Conservation (phyloP, 352 stramenopile species). For the Phytophthora sp. region DNA sequence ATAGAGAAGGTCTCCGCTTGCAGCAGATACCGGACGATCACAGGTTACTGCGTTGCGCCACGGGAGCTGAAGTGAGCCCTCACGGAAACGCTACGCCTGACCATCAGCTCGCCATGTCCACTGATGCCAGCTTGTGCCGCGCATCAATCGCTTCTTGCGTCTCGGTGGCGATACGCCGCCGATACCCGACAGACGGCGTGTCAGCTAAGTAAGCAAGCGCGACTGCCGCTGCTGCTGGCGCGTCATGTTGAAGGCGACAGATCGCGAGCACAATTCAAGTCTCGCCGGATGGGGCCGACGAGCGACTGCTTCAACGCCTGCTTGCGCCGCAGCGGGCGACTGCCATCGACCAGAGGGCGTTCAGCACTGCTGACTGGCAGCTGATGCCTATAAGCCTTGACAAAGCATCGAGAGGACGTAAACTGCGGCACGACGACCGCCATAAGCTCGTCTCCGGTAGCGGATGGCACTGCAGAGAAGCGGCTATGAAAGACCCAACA, state of each 20-base stretch:
- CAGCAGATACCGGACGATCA: slow-evolving; percentile 20
- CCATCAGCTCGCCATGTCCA: not conserved
- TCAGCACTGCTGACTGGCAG: slow-evolving; percentile 8
- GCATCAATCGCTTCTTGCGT: not conserved
- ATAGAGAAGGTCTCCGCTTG: slow-evolving; percentile 9
- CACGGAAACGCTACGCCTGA: too few species aligned
- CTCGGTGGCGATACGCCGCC: not conserved
- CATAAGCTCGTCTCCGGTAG: slow-evolving; percentile 8
- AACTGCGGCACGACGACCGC: slow-evolving; percentile 21
- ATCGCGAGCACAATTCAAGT: slow-evolving; percentile 16
- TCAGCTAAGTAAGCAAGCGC: slow-evolving; percentile 8
- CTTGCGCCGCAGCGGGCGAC: not conserved
- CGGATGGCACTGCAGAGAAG: slow-evolving; percentile 20
- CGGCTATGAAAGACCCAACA: not conserved
- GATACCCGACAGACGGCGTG: not conserved
- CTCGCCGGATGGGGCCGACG: not conserved
- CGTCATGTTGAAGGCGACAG: slow-evolving; percentile 24
- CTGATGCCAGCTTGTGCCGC: not conserved
- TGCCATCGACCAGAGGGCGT: slow-evolving; percentile 14
- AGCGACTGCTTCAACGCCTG: slow-evolving; percentile 12
- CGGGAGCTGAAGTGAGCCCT: not conserved
- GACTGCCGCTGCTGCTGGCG: not conserved
- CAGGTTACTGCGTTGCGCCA: not conserved
- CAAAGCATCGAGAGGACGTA: too few species aligned
- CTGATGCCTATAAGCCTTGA: slow-evolving; percentile 17